Evolutionary conservation across 768 basidiomycete species (phyloP).

Genomic region (Auricularia sp.): DNA sequence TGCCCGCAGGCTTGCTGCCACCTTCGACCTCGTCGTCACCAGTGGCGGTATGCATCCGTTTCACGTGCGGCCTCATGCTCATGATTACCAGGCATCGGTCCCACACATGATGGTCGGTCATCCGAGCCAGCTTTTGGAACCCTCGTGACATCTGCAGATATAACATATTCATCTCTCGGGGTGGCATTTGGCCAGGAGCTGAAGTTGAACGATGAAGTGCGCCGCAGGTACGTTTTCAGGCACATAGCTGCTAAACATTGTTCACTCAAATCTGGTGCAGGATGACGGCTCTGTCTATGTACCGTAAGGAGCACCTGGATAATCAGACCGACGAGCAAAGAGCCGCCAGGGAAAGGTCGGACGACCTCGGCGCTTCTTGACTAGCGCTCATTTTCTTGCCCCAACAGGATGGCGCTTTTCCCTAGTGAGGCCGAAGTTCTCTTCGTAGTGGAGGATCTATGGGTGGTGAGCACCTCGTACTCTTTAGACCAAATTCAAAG

Average conservation of each 20-base stretch:
- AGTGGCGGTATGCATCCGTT: conserved; percentile 46
- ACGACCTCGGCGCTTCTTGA: not conserved
- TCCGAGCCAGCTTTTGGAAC: not conserved
- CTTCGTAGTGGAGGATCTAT: conserved; percentile 69
- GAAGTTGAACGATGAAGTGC: conserved; percentile 62
- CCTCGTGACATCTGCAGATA: conserved; percentile 39
- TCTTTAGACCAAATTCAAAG: not conserved
- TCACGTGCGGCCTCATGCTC: not conserved
- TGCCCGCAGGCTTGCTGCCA: conserved; percentile 64
- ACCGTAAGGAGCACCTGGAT: conserved; percentile 39
- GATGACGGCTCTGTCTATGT: conserved; percentile 52
- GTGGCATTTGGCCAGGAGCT: conserved; percentile 63
- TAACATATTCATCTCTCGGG: conserved; percentile 81
- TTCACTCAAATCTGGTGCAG: conserved; percentile 46
- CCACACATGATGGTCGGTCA: conserved; percentile 72
- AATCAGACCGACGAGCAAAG: conserved; percentile 66
- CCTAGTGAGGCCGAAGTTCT: conserved; percentile 70
- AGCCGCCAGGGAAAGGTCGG: conserved; percentile 45
- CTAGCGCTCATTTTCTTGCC: not conserved
- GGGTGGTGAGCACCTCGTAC: conserved; percentile 53
- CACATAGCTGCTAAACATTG: not conserved
- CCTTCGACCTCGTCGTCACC: conserved; percentile 85
- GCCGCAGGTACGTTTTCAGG: not conserved
- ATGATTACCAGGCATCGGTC: conserved; percentile 43
- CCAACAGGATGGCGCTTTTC: conserved; percentile 76